These are phyloP conservation scores for Quercus lobata DNA, from an alignment of 331 rosid genomes.

Conservation along the genomic window DNA sequence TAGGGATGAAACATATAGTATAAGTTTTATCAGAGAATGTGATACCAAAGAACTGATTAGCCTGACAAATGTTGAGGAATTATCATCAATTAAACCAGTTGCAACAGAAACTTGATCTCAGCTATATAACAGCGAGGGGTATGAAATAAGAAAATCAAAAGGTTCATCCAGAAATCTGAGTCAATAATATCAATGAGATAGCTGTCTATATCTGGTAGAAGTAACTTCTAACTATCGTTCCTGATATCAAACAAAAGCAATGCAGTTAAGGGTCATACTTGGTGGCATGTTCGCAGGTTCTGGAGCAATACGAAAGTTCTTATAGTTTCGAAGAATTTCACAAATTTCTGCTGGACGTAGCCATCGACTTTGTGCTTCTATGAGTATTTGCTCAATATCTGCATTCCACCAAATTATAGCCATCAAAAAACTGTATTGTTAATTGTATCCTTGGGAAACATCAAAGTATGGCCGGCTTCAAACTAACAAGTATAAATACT, in stretches of 20 bases:
- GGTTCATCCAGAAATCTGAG: background rate
- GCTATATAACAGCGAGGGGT: background rate
- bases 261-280: conserved; percentile 41
- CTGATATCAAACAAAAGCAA: background rate
- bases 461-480: background rate
- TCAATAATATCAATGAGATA: background rate
- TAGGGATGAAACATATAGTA: background rate
- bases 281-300: conserved; percentile 71
- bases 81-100: background rate
- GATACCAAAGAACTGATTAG: background rate
- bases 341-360: conserved; percentile 88
- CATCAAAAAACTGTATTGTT: conserved; percentile 6
- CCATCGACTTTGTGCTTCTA: conserved; percentile 86
- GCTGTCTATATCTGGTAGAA: background rate
- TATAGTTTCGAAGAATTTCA: conserved; percentile 62
- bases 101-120: background rate
- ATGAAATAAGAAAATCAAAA: background rate
- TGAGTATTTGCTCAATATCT: conserved; percentile 58
- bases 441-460: background rate
- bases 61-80: background rate
- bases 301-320: conserved; percentile 42
- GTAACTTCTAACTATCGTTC: background rate
- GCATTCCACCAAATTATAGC: conserved; percentile 25
- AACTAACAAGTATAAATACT: background rate
- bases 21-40: background rate